A percentile compares a stretch with the other conserved stretches of the same genome.
These are phyloP conservation scores for Penicillium sp. DNA, from an alignment of 2,329 filamentous ascomycete genomes.

Conservation along the genomic window DNA sequence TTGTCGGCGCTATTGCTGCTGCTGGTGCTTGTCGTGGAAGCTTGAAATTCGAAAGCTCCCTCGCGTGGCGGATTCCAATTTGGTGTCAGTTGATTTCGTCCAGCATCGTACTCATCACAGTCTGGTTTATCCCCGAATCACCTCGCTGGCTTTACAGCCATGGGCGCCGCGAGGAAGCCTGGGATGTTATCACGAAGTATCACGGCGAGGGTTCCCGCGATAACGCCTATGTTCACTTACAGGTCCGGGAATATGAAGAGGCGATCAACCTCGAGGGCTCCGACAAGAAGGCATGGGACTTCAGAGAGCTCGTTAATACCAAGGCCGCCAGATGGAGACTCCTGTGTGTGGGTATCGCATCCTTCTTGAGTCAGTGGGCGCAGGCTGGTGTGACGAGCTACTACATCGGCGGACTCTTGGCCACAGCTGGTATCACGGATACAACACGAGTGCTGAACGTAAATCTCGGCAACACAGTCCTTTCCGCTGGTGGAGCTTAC, in stretches of 20 bases:
- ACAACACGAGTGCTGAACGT: constrained; percentile 55
- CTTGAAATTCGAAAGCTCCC: constrained; percentile 35
- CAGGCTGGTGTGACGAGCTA: constrained; percentile 47
- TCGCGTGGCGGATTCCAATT: constrained; percentile 61
- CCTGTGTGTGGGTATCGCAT: constrained; percentile 50
- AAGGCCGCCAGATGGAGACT: constrained; percentile 49
- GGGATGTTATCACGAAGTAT: constrained; percentile 56
- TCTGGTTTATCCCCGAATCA: constrained; percentile 56
- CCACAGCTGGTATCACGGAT: constrained; percentile 50
- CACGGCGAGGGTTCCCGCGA: constrained; percentile 51
- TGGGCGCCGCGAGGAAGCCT: constrained; percentile 57
- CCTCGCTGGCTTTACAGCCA: constrained; percentile 61
- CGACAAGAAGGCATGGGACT: constrained; percentile 57
- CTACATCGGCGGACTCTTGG: constrained; percentile 54
- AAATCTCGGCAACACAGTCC: constrained; percentile 53
- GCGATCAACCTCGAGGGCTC: constrained; percentile 30
- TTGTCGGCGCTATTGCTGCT: constrained; percentile 54
- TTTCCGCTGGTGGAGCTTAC: constrained; percentile 46
- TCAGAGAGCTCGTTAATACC: constrained; percentile 1
- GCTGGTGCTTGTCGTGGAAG: constrained; percentile 55
- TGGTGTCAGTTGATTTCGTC: constrained; percentile 51
- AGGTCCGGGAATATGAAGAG: constrained; percentile 35
- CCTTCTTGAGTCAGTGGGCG: constrained; percentile 52
- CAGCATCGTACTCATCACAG: constrained; percentile 49
- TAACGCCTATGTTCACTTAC: constrained; percentile 30